These are phyloP conservation scores for Phytophthora melonis DNA, from an alignment of 352 stramenopile genomes.

Conservation along the genomic window DNA sequence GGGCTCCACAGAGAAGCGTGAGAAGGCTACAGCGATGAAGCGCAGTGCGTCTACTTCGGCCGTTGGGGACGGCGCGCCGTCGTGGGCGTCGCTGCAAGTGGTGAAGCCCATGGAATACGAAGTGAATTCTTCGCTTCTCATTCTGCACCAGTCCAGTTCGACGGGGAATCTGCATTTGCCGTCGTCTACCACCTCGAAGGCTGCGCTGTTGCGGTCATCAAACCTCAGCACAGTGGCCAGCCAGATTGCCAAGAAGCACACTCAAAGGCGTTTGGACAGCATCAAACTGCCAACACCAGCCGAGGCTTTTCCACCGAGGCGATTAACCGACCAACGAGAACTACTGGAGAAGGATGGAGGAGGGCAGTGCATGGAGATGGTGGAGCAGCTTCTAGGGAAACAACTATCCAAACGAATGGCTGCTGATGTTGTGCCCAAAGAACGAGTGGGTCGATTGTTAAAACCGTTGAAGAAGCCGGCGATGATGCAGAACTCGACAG, in stretches of 20 bases:
- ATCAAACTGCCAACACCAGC: conserved; percentile 57
- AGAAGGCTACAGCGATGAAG: conserved; percentile 28
- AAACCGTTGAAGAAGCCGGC: conserved; percentile 59
- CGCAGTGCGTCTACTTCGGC: conserved; percentile 35
- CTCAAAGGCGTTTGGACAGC: conserved; percentile 53
- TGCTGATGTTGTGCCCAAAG: conserved; percentile 53
- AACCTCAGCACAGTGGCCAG: conserved; percentile 39
- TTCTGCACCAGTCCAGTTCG: conserved; percentile 55
- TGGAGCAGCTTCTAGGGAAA: conserved; percentile 36
- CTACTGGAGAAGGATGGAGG: conserved; percentile 29
- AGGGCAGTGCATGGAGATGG: conserved; percentile 27
- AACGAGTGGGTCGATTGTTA: conserved; percentile 54
- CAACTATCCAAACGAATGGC: conserved; percentile 28
- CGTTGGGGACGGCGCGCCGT: conserved; percentile 35
- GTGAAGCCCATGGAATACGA: conserved; percentile 63
- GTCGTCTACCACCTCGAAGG: conserved; percentile 29
- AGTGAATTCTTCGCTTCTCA: conserved; percentile 67
- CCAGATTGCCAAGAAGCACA: conserved; percentile 61
- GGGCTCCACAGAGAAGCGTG: conserved; percentile 22
- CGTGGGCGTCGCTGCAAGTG: conserved; percentile 62
- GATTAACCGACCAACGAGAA: conserved; percentile 19
- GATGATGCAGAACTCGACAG: conserved; percentile 36
- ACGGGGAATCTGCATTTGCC: conserved; percentile 39
- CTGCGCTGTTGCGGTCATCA: conserved; percentile 19
- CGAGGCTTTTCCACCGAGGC: conserved; percentile 51